Conservation (phyloP, 2,329 filamentous ascomycete genomes). For the Hypoxylon sp. region DNA sequence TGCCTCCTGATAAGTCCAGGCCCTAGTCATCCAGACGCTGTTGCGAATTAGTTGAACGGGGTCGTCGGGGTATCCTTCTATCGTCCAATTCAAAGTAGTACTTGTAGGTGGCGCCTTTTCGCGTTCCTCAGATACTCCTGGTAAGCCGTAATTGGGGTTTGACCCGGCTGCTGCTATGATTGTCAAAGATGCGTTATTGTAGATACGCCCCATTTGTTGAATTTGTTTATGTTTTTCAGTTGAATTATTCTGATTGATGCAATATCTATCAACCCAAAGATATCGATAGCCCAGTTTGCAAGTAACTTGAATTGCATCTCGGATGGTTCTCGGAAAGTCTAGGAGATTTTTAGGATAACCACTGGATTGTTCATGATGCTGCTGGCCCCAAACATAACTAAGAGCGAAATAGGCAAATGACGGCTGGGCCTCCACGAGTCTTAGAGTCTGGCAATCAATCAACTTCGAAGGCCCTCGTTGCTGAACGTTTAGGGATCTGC, state of each 20-base stretch:
- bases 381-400: constrained; percentile 11
- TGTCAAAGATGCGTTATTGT: constrained; percentile 1
- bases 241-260: constrained; percentile 4
- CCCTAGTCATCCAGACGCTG: constrained; percentile 19
- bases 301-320: not conserved
- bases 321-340: not conserved
- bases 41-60: not conserved
- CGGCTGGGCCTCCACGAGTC: not conserved
- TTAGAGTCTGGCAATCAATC: not conserved
- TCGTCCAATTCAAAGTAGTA: not conserved
- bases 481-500: not conserved
- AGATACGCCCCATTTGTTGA: constrained; percentile 15
- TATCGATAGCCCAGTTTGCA: constrained; percentile 1
- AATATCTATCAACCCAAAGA: constrained; percentile 27
- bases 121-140: not conserved
- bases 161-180: constrained; percentile 19
- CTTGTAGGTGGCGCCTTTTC: not conserved
- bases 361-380: not conserved
- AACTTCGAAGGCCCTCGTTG: not conserved
- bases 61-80: not conserved
- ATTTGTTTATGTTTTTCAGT: constrained; percentile 3
- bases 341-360: too few relatives aligned
- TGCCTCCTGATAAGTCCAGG: constrained; percentile 25
- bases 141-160: constrained; percentile 5
- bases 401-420: not conserved